Percentiles rank a stretch among this genome's conserved stretches.
phyloP scores from a whole-genome alignment of 225 moss, liverwort and hornwort genomes.

The Thuidium tamariscinum region DNA sequence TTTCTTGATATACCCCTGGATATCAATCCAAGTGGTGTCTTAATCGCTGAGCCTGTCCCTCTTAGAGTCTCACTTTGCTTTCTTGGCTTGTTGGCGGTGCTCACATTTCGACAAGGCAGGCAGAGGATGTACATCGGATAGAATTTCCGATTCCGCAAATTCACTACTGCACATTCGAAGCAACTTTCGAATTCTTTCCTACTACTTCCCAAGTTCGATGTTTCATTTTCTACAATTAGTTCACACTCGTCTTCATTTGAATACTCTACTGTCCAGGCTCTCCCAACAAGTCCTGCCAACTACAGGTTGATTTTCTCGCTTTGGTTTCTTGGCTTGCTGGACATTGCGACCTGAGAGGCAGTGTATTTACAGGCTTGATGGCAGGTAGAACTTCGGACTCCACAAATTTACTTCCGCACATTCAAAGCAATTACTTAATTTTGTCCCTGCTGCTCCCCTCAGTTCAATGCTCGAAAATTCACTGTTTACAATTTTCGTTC shows the following conservation, averaged over 20 bases:
- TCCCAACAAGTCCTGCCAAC: background rate
- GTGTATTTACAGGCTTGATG: background rate
- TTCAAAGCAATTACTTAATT: background rate
- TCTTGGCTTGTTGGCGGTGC: background rate
- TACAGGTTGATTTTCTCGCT: background rate
- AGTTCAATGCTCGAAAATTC: background rate
- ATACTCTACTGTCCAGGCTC: background rate
- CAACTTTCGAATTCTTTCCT: background rate
- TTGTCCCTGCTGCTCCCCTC: background rate
- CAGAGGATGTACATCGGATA: background rate
- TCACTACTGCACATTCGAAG: conserved; percentile 1
- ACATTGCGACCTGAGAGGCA: background rate
- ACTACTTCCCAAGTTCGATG: background rate
- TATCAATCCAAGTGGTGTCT: background rate
- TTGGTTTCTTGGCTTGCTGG: background rate
- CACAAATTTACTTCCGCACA: background rate
- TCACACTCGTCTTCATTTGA: background rate
- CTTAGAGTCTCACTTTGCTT: background rate
- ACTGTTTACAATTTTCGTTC: background rate
- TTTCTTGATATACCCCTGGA: background rate
- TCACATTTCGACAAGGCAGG: background rate
- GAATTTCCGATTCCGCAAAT: background rate
- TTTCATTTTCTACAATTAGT: background rate
- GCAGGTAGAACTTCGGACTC: conserved; percentile 7
- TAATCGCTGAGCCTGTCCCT: background rate